These are phyloP conservation scores for Aphelidium insulamus DNA, from an alignment of 371 early-diverging fungal genomes.

Conservation along the genomic window DNA sequence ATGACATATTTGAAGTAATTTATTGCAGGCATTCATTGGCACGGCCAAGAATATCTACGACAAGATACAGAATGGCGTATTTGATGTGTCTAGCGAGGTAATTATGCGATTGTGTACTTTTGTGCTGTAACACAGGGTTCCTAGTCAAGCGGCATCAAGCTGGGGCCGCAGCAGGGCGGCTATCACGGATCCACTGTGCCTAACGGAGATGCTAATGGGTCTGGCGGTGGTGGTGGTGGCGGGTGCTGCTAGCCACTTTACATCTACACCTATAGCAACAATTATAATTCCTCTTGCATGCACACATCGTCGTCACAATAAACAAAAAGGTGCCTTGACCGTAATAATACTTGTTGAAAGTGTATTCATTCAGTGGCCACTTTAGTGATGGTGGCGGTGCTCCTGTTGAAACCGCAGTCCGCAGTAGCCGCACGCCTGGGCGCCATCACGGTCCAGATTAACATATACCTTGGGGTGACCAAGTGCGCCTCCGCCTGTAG, in stretches of 20 bases:
- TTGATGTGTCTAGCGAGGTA: slow-evolving; percentile 43
- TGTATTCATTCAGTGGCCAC: too few species aligned
- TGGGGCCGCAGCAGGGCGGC: slow-evolving; percentile 14
- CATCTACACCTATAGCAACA: too few species aligned
- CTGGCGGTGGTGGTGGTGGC: too few species aligned
- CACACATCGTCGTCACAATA: too few species aligned
- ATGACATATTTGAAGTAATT: neutral
- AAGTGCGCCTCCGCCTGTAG: slow-evolving; percentile 61
- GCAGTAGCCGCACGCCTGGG: slow-evolving; percentile 56
- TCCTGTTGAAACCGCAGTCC: slow-evolving; percentile 50
- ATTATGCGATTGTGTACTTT: too few species aligned
- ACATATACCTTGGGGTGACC: slow-evolving; percentile 89
- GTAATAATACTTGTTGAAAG: too few species aligned
- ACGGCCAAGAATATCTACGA: slow-evolving; percentile 59
- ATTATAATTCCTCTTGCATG: too few species aligned
- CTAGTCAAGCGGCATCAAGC: slow-evolving; percentile 20
- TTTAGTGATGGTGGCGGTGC: slow-evolving; percentile 29
- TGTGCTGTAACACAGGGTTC: too few species aligned
- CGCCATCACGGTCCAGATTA: slow-evolving; percentile 47
- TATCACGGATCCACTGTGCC: too few species aligned
- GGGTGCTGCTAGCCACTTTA: too few species aligned
- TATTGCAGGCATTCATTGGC: slow-evolving; percentile 36
- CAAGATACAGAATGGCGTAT: slow-evolving; percentile 52
- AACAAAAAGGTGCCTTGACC: too few species aligned
- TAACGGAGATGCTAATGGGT: too few species aligned